These are phyloP conservation scores for Linnemannia schmuckeri DNA, from an alignment of 192 early-diverging fungal species.

Conservation along the genomic window DNA sequence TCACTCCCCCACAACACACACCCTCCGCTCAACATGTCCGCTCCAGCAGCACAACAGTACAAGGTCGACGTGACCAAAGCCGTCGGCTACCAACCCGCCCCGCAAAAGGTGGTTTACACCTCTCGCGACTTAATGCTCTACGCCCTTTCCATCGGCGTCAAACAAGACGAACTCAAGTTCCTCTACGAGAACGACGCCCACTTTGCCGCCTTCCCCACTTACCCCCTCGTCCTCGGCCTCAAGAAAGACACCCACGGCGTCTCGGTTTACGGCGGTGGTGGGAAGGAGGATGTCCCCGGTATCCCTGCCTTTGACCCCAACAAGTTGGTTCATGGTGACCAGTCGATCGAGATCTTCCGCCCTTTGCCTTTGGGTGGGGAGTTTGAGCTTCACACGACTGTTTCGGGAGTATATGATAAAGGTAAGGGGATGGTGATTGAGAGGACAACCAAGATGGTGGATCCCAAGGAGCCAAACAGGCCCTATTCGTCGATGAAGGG, in stretches of 20 bases:
- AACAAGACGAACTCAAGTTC: constrained; percentile 70
- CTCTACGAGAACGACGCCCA: constrained; percentile 76
- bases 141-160: constrained; percentile 75
- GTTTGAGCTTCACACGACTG: constrained; percentile 66
- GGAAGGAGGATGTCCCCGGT: constrained; percentile 64
- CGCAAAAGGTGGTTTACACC: constrained; percentile 65
- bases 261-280: constrained; percentile 70
- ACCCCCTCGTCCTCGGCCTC: constrained; percentile 74
- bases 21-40: background rate
- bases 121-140: constrained; percentile 82
- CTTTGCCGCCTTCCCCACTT: constrained; percentile 80
- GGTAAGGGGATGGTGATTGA: constrained; percentile 81
- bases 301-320: constrained; percentile 76
- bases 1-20: background rate
- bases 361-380: constrained; percentile 71
- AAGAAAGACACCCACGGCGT: constrained; percentile 59
- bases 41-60: background rate
- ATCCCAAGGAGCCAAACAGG: constrained; percentile 61
- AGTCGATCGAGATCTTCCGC: constrained; percentile 69
- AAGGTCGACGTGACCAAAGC: constrained; percentile 70
- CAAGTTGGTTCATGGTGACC: constrained; percentile 83
- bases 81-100: constrained; percentile 61
- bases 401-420: constrained; percentile 81
- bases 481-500: constrained; percentile 63
- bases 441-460: constrained; percentile 63